Base-by-base conservation (phyloP, 2,329 filamentous ascomycete genomes). In the Tolypocladium tropicale region DNA sequence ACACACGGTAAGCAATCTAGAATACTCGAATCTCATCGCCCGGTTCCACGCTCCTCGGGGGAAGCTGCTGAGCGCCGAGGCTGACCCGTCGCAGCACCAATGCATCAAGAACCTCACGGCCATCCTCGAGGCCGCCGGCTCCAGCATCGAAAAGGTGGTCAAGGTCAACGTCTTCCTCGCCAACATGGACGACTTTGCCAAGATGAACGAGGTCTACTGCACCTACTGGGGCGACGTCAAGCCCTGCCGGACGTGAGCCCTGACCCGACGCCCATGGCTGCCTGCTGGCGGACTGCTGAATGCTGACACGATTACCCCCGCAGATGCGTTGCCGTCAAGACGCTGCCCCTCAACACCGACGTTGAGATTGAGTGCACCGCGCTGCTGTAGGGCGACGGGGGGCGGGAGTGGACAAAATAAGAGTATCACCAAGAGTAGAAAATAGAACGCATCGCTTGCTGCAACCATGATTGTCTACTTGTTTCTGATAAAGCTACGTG, bases 161-260 rank as follows among this genome's bases (percentile, higher is more conserved):
- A 89, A 89, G 76, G 83, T 87, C 58, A 83, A 81, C 63, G 84
- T 90, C 63, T 90, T 90, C 76, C 75, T 90, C 54, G 78, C 83
- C 56, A 78, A 85, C 67, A 90, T 90, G 86, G 82, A 79, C 60
- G 78, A 90, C 71, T 90, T 90, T 67, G 80, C 77, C 37, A 82
- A 85, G 68, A 89, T 90, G 84, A 91, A 90, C 71, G 79, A 79
- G 63, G 79, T 86, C 52, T 90, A 89, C 66, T 81, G 80, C 67
- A 82, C 85, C 70, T 87, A 84, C 76, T 90, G 89, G 73, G 74
- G 72, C 23, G 72, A 76, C 10, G 67, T 74, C 34, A 78, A 77
- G 66, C 75, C 75, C 12, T 73, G 68, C 60, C 68, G 73, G 56
- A 75, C 73, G 73, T 75, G 61, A 63, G 72, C 54, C 6, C 23